These are phyloP conservation scores for Trametes coccinea DNA, from an alignment of 768 basidiomycete genomes.

Conservation along the genomic window DNA sequence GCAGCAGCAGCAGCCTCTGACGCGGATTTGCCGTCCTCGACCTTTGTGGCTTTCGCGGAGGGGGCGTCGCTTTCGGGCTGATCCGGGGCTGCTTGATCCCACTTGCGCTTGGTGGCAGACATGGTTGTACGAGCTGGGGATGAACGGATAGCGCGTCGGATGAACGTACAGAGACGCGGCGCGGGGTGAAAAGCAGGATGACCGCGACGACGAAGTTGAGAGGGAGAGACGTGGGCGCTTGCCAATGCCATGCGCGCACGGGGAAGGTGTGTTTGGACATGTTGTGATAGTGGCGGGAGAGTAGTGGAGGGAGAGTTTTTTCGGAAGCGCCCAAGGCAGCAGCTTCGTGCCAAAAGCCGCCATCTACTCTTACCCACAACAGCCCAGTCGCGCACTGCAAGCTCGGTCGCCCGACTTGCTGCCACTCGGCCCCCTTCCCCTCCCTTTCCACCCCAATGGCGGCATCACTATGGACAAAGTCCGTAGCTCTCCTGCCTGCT, in stretches of 20 bases:
- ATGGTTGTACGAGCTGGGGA: slow-evolving; percentile 33
- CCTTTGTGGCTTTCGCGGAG: slow-evolving; percentile 41
- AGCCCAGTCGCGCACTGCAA: too few species aligned
- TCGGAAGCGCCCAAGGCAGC: slow-evolving; percentile 4
- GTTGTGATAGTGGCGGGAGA: slow-evolving; percentile 11
- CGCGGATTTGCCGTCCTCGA: slow-evolving; percentile 61
- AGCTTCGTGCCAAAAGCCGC: slow-evolving; percentile 8
- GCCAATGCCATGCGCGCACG: not conserved
- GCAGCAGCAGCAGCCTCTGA: slow-evolving; percentile 75
- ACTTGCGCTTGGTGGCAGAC: slow-evolving; percentile 73
- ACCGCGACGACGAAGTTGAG: not conserved
- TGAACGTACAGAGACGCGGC: not conserved
- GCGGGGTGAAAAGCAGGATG: too few species aligned
- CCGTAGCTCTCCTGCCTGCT: slow-evolving; percentile 1
- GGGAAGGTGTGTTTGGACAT: slow-evolving; percentile 2
- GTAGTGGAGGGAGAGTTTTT: slow-evolving; percentile 5
- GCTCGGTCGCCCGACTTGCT: not conserved
- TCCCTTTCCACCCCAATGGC: slow-evolving; percentile 13
- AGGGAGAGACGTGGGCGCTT: not conserved
- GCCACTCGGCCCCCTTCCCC: not conserved
- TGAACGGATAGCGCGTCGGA: not conserved
- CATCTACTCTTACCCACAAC: too few species aligned
- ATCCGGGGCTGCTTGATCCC: slow-evolving; percentile 66
- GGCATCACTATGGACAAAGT: slow-evolving; percentile 13
- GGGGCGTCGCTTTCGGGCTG: slow-evolving; percentile 47